Evolutionary conservation across 768 basidiomycete genomes (phyloP).

Genomic region (Leccinum uliginosum): DNA sequence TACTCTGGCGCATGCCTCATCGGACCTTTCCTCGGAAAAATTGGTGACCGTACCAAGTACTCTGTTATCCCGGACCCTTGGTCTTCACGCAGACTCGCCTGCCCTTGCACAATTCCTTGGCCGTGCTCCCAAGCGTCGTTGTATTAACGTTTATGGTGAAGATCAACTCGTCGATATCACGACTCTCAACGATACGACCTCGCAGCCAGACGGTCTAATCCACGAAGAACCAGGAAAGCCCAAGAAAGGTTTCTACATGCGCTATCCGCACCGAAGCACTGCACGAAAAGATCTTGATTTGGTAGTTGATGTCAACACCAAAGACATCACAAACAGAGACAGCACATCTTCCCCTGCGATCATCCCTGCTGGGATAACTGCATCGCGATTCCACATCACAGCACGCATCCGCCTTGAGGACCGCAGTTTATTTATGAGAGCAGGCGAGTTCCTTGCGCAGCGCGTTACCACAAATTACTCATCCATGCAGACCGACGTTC

Average conservation of each 20-base stretch:
- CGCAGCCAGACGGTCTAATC: background rate
- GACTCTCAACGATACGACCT: constrained; percentile 5
- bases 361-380: constrained; percentile 15
- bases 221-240: background rate
- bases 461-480: constrained; percentile 1
- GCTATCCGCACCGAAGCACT: constrained; percentile 37
- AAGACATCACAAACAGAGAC: background rate
- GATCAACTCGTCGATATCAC: constrained; percentile 34
- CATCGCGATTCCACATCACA: constrained; percentile 44
- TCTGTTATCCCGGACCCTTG: constrained; percentile 44
- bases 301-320: constrained; percentile 8
- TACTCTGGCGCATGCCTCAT: background rate
- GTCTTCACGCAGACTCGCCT: constrained; percentile 48
- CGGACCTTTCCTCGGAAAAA: constrained; percentile 5
- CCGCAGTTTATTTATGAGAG: constrained; percentile 41
- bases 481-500: constrained; percentile 32
- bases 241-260: constrained; percentile 33
- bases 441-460: constrained; percentile 25
- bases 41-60: constrained; percentile 26
- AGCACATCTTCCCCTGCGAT: background rate
- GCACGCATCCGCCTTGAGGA: constrained; percentile 42
- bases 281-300: constrained; percentile 38
- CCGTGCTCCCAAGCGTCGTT: constrained; percentile 37
- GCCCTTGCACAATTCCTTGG: constrained; percentile 50
- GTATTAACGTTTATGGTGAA: constrained; percentile 36